Percentiles rank a stretch among this genome's conserved stretches.
Conservation (phyloP, 129 eudicot species). For the Chrysanthemum seticuspe region DNA sequence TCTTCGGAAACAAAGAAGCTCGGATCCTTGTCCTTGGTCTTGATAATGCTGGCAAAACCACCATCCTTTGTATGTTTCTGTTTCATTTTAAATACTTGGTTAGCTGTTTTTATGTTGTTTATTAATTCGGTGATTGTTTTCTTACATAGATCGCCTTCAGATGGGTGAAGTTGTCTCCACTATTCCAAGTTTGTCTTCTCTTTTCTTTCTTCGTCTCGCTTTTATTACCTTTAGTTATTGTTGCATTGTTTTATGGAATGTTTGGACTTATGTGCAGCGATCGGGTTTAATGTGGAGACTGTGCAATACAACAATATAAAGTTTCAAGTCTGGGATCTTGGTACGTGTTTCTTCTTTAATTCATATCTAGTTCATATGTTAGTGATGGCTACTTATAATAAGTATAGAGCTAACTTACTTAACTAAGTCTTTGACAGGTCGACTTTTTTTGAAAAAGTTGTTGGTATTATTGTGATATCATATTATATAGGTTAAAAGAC, state of each 20-base stretch:
- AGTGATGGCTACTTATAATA: neutral
- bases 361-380: neutral
- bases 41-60: conserved; percentile 99
- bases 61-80: conserved; percentile 74
- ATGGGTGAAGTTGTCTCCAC: conserved; percentile 99
- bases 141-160: conserved; percentile 92
- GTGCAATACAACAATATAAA: conserved; percentile 97
- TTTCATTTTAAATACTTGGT: neutral
- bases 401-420: neutral
- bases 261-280: conserved; percentile 61
- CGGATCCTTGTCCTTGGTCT: conserved; percentile 97
- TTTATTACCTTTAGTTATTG: neutral
- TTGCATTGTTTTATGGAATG: conserved; percentile 10
- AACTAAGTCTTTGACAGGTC: neutral
- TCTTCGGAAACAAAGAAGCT: conserved; percentile 97
- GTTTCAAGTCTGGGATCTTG: conserved; percentile 99
- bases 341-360: conserved; percentile 38
- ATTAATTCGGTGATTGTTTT: neutral
- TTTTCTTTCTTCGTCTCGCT: conserved; percentile 20
- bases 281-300: conserved; percentile 97
- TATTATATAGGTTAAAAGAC: neutral
- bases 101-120: neutral
- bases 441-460: neutral
- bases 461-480: neutral
- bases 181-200: conserved; percentile 80